phyloP scores from a whole-genome alignment of 2,329 filamentous ascomycete species.

The Aspergillus sp. region DNA sequence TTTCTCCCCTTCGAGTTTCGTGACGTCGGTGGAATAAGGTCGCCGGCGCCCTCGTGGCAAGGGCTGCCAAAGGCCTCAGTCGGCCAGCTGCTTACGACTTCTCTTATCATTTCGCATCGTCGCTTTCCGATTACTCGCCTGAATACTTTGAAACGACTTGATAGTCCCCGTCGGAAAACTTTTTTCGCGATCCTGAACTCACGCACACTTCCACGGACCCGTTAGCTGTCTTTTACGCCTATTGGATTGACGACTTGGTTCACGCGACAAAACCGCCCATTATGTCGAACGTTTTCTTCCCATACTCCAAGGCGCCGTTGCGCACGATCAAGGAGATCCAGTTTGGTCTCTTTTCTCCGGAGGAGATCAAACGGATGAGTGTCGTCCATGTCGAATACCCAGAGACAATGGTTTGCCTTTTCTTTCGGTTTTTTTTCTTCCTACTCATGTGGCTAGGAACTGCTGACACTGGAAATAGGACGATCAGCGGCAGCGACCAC shows the following conservation, averaged over 20 bases:
- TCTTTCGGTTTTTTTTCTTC: slow-evolving; percentile 7
- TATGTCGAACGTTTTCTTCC: slow-evolving; percentile 89
- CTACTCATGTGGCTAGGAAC: slow-evolving; percentile 1
- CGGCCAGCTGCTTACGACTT: slow-evolving; percentile 32
- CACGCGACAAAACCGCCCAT: slow-evolving; percentile 36
- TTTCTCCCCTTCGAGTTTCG: slow-evolving; percentile 23
- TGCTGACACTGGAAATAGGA: slow-evolving; percentile 45
- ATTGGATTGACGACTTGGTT: slow-evolving; percentile 7
- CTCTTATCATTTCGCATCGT: slow-evolving; percentile 24
- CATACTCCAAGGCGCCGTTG: slow-evolving; percentile 88
- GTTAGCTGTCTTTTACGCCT: slow-evolving; percentile 1
- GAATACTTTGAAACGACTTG: slow-evolving; percentile 1
- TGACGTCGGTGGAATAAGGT: slow-evolving; percentile 30
- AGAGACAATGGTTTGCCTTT: slow-evolving; percentile 72
- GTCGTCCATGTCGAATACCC: slow-evolving; percentile 93
- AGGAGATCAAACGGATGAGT: slow-evolving; percentile 99
- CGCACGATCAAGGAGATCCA: slow-evolving; percentile 98
- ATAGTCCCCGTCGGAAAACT: slow-evolving; percentile 2
- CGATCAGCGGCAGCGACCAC: slow-evolving; percentile 81
- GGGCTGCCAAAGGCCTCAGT: slow-evolving; percentile 40
- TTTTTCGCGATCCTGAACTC: slow-evolving; percentile 8
- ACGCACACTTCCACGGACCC: slow-evolving; percentile 6
- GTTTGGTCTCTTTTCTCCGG: slow-evolving; percentile 92
- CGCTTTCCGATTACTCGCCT: slow-evolving; percentile 6
- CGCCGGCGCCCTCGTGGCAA: slow-evolving; percentile 42